Evolutionary conservation across 768 basidiomycete genomes (phyloP).

Genomic region (Grammothele lineata): DNA sequence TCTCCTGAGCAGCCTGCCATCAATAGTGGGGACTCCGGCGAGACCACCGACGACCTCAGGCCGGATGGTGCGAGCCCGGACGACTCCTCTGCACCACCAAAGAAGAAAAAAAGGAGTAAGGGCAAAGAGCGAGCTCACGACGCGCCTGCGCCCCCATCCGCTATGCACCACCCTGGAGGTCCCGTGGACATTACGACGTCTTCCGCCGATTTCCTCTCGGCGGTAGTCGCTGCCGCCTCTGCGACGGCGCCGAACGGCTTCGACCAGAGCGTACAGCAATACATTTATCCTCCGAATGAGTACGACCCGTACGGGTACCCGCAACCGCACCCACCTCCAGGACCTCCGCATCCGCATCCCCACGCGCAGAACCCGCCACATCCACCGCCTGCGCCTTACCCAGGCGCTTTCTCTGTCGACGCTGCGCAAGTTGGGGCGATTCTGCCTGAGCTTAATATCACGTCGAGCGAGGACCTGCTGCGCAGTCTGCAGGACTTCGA

Average conservation of each 20-base stretch:
- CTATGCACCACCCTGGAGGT: neutral
- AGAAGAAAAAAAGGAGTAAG: slow-evolving; percentile 33
- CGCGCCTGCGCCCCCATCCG: neutral
- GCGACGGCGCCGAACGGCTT: slow-evolving; percentile 32
- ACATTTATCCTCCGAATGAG: slow-evolving; percentile 24
- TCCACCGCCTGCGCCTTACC: slow-evolving; percentile 15
- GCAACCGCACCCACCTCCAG: slow-evolving; percentile 8
- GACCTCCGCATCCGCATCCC: slow-evolving; percentile 28
- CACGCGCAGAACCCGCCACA: slow-evolving; percentile 16
- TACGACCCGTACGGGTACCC: slow-evolving; percentile 28
- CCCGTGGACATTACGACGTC: slow-evolving; percentile 36
- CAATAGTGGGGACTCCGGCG: no score
- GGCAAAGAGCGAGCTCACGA: slow-evolving; percentile 34
- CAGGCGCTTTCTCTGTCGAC: slow-evolving; percentile 14
- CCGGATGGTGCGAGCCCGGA: no score
- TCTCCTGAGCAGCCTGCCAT: neutral
- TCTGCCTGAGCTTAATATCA: slow-evolving; percentile 37
- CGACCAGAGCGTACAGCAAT: slow-evolving; percentile 23
- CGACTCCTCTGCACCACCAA: no score
- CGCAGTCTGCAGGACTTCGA: slow-evolving; percentile 72
- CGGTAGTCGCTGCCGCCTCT: slow-evolving; percentile 63
- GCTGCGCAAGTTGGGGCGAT: slow-evolving; percentile 15
- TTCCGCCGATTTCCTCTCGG: slow-evolving; percentile 56
- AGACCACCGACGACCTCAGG: no score
- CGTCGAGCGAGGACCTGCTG: slow-evolving; percentile 70